Percentiles rank a stretch among this genome's conserved stretches.
These are phyloP conservation scores for Solanum paucissectum DNA, from an alignment of 257 asterid species.

Conservation along the genomic window DNA sequence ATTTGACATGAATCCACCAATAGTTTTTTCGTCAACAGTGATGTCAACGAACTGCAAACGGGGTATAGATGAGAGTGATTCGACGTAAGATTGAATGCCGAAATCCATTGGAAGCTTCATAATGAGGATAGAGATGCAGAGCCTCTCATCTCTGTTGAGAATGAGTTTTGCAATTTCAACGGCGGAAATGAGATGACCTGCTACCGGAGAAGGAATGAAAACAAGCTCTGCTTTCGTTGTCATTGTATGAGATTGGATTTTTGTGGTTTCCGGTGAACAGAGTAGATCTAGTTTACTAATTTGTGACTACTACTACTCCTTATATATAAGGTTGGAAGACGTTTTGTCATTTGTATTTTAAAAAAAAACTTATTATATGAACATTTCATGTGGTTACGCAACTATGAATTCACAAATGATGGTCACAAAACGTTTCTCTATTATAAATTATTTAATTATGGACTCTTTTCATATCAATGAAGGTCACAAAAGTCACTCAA, in stretches of 20 bases:
- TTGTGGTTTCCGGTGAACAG: no score
- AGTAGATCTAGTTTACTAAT: no score
- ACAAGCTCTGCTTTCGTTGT: slow-evolving; percentile 4
- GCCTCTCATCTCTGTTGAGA: neutral
- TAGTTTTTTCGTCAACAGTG: neutral
- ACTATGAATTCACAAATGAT: no score
- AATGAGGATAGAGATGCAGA: slow-evolving; percentile 3
- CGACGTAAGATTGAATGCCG: neutral
- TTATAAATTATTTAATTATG: no score
- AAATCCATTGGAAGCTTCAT: slow-evolving; percentile 7
- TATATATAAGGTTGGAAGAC: no score
- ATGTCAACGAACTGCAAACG: neutral
- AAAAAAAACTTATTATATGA: no score
- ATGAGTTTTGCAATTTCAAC: slow-evolving; percentile 8
- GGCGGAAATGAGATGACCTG: slow-evolving; percentile 12
- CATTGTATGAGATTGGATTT: neutral
- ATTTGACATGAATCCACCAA: neutral
- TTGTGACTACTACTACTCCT: no score
- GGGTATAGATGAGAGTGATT: neutral
- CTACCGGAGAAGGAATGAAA: slow-evolving; percentile 10
- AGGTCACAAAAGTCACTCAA: no score
- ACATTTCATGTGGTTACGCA: no score
- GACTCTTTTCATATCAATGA: no score
- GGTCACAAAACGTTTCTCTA: no score
- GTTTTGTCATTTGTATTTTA: no score